Base-by-base conservation (phyloP, 495 filamentous ascomycete genomes). In the Sordaria brevicollis region DNA sequence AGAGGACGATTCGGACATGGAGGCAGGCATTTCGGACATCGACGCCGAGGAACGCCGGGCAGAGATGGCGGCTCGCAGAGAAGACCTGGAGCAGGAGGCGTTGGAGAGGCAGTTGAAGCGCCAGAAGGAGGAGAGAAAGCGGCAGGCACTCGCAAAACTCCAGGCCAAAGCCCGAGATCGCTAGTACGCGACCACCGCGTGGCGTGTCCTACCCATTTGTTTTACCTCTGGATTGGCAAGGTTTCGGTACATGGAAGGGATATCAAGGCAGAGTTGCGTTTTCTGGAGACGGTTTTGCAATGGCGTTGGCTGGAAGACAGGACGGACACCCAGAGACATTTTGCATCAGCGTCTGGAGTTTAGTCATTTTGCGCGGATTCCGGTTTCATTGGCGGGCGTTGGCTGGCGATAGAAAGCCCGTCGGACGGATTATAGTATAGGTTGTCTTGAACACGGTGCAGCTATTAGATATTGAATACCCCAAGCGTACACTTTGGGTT, bases 11-110 rank as follows among this genome's bases (percentile, higher is more conserved):
- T 87, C 85, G 5, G 88, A 89, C 72, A 89, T 89, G 88, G 88
- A 89, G 74, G 88, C 87, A 5, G 86, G 86, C 2, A 67, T 86
- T 11, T 82, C 83, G 19, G 88, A 89, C 67, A 86, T 89, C 17
- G 82, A 89, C 38, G 82, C 84, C 36, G 88, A 89, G 73, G 88
- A 89, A 71, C 81, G 81, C 57, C 70, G 76, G 33, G 86, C 87
- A 8, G 81, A 83, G 38, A 67, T 72, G 17, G 72, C 77, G 17
- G 88, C 86, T 9, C 75, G 81, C 13, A 79, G 79, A 37, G 88
- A 89, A 75, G 88, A 89, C 69, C 68, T 74, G 38, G 76, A 79
- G 43, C 83, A 87, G 70, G 79, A 85, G 74, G 76, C 71, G 0
- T 72, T 83, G 2, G 82, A 84, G 74, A 78, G 76, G 70, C 78